Conservation (phyloP, 1,284 basidiomycete genomes). For the Paramarasmius palmivorus region DNA sequence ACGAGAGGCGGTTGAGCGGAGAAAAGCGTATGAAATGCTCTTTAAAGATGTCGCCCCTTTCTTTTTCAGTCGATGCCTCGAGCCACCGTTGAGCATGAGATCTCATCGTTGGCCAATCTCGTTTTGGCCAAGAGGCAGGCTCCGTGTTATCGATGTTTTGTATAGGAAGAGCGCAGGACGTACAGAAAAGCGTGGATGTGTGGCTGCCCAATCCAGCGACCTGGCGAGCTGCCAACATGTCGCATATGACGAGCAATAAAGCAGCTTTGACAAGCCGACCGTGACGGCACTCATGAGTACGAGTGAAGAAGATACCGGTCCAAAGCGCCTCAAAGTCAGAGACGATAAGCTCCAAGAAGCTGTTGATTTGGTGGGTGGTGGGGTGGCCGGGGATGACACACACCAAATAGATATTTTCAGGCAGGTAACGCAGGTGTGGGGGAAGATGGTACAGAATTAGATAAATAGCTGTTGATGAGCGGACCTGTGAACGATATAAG, state of each 20-base stretch:
- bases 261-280: slow-evolving; percentile 14
- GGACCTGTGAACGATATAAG: neutral
- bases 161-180: neutral
- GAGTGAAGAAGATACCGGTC: neutral
- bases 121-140: neutral
- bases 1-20: slow-evolving; percentile 20
- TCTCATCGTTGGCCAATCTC: neutral
- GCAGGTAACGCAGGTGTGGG: slow-evolving; percentile 21
- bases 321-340: neutral
- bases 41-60: neutral
- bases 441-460: slow-evolving; percentile 29
- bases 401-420: slow-evolving; percentile 30
- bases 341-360: slow-evolving; percentile 20
- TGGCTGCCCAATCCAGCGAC: slow-evolving; percentile 23
- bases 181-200: slow-evolving; percentile 29
- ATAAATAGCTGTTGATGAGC: slow-evolving; percentile 22
- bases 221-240: slow-evolving; percentile 35
- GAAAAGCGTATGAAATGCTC: neutral
- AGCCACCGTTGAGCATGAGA: neutral
- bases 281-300: neutral
- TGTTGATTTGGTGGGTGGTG: slow-evolving; percentile 24
- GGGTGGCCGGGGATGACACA: slow-evolving; percentile 31
- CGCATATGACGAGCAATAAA: slow-evolving; percentile 27
- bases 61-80: neutral
- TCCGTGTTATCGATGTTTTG: neutral